These are phyloP conservation scores for Phyllosticta citribraziliensis DNA, from an alignment of 2,329 filamentous ascomycete genomes.

Conservation along the genomic window DNA sequence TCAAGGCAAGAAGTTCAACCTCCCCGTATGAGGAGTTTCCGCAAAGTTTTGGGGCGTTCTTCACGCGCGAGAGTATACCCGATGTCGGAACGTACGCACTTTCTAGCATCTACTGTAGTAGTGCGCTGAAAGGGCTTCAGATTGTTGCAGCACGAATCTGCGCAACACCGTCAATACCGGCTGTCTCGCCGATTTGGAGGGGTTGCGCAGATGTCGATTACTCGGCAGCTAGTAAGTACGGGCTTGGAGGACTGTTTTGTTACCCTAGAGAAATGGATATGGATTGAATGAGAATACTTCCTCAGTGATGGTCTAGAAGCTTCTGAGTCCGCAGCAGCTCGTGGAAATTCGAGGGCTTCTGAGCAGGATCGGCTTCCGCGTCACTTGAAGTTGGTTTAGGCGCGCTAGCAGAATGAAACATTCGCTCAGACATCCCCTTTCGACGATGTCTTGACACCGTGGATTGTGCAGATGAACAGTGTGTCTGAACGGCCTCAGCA, in stretches of 20 bases:
- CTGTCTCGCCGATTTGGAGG: background rate
- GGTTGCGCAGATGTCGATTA: background rate
- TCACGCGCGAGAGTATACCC: background rate
- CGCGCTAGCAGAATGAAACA: background rate
- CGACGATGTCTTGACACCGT: background rate
- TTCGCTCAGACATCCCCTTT: background rate
- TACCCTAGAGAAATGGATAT: background rate
- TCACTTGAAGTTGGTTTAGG: background rate
- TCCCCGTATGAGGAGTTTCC: conserved; percentile 34
- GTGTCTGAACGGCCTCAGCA: no score
- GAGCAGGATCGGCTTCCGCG: no score
- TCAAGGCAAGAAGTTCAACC: conserved; percentile 45
- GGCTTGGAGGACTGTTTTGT: background rate
- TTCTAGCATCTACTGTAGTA: background rate
- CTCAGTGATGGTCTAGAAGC: no score
- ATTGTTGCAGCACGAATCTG: background rate
- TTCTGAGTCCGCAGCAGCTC: no score
- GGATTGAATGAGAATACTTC: background rate
- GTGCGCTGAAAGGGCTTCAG: background rate
- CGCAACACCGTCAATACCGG: background rate
- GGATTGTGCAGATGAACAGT: background rate
- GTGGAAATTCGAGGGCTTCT: no score
- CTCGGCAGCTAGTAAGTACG: background rate
- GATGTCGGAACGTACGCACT: background rate
- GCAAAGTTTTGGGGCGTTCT: background rate